phyloP scores from a whole-genome alignment of 2,329 filamentous ascomycete genomes.

The Pseudogymnoascus sp. region DNA sequence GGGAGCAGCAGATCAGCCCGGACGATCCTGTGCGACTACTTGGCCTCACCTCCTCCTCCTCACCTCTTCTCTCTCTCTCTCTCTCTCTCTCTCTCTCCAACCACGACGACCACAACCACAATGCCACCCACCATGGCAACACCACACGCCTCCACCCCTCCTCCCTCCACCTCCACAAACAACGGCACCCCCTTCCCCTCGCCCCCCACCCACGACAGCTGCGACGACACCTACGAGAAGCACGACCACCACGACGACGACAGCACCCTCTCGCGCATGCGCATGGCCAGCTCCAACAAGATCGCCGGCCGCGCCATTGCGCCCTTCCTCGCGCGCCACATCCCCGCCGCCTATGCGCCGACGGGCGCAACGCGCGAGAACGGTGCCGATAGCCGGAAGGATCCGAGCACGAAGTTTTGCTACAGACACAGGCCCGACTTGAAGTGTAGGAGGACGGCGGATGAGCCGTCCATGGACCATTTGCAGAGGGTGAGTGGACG shows the following conservation, averaged over 20 bases:
- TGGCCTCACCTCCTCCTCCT: background rate
- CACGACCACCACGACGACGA: background rate
- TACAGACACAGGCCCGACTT: slow-evolving; percentile 91
- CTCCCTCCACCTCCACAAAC: background rate
- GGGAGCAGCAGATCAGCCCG: background rate
- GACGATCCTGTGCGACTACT: background rate
- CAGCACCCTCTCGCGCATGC: background rate
- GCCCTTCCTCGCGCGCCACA: slow-evolving; percentile 84
- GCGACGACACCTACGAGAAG: slow-evolving; percentile 13
- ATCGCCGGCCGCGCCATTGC: slow-evolving; percentile 25
- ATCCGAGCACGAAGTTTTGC: slow-evolving; percentile 82
- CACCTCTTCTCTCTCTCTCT: too few species aligned
- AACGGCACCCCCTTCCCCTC: background rate
- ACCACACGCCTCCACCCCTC: background rate
- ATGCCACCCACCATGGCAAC: background rate
- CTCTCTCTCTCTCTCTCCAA: background rate
- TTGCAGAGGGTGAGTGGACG: slow-evolving; percentile 66
- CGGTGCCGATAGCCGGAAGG: slow-evolving; percentile 34
- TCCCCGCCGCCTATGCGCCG: slow-evolving; percentile 80
- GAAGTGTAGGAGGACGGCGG: slow-evolving; percentile 84
- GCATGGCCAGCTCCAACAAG: slow-evolving; percentile 22
- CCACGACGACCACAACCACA: background rate
- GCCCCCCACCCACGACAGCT: slow-evolving; percentile 21
- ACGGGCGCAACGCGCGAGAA: slow-evolving; percentile 42
- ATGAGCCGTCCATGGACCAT: slow-evolving; percentile 93